Evolutionary conservation across 2,329 filamentous ascomycete genomes (phyloP), one percentile per base, ranked within the genome.

Genomic region (Aureobasidium sp.): DNA sequence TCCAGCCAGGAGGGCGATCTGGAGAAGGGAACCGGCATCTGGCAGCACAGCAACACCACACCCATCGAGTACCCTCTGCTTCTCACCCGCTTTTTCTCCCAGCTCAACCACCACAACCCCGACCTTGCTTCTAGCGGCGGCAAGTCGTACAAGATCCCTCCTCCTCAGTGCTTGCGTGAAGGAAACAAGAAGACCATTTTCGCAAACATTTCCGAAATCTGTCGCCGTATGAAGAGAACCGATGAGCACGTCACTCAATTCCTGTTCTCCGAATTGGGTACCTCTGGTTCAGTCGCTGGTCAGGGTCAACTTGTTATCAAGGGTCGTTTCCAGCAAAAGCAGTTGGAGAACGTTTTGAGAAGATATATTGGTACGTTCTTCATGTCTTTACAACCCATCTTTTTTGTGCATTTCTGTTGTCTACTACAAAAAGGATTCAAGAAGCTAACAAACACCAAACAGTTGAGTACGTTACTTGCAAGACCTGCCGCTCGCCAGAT

Each of bases 101-200:
- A 96, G 68, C 86, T 99, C 66, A 87, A 94, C 77, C 90, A 93
- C 78, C 92, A 95, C 82, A 96, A 99, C 82, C 94, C 94, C 70
- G 94, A 99, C 75, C 88, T 97, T 72, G 88, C 93, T 67, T 88
- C 90, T 66, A 65, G 67, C 53, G 71, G 72, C 47, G 90, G 87
- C 75, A 94, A 92, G 83, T 95, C 89, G 78, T 99, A 97, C 86
- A 97, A 97, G 86, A 99, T 99, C 70, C 94, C 94, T 59, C 94
- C 94, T 59, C 94, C 94, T 56, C 94, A 99, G 82, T 97, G 94
- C 80, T 86, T 97, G 74, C 92, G 94, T 80, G 94, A 99, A 92
- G 94, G 94, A 76, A 99, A 99, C 87, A 95, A 96, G 86, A 96
- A 96, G 87, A 99, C 94, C 66, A 96, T 99, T 73, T 99, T 99